phyloP scores from a whole-genome alignment of 1,284 basidiomycete genomes.

The Porodaedalea pini region DNA sequence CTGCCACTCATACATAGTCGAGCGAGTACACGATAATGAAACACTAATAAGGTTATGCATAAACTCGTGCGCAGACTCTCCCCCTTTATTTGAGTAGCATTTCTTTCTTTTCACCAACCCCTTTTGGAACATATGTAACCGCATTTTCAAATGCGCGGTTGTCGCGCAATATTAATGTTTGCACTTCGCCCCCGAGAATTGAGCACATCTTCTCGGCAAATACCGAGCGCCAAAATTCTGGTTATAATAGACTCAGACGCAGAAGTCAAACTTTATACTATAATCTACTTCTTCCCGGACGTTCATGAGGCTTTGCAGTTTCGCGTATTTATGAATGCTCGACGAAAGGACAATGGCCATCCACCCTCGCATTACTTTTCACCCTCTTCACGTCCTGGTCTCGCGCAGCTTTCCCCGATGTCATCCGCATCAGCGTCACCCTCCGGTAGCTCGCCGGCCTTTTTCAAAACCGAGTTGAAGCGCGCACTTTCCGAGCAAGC shows the following conservation, averaged over 20 bases:
- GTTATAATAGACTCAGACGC: neutral
- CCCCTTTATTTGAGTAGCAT: too few species aligned
- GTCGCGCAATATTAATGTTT: too few species aligned
- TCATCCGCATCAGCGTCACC: neutral
- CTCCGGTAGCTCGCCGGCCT: conserved; percentile 28
- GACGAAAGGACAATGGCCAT: neutral
- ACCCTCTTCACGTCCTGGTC: neutral
- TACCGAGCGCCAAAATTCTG: neutral
- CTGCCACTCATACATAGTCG: too few species aligned
- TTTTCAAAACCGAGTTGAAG: conserved; percentile 52
- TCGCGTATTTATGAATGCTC: neutral
- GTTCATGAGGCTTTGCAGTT: neutral
- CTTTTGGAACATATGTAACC: too few species aligned
- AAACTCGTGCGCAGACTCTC: too few species aligned
- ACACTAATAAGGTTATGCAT: too few species aligned
- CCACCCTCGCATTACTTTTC: neutral
- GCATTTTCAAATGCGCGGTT: too few species aligned
- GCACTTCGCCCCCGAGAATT: too few species aligned
- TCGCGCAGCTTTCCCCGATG: neutral
- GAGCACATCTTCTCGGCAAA: neutral
- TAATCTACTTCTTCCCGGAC: neutral
- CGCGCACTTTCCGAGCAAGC: conserved; percentile 55
- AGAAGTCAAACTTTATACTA: neutral
- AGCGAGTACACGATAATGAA: too few species aligned
- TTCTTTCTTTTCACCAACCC: too few species aligned